A percentile compares a stretch with the other conserved stretches of the same genome.
These are phyloP conservation scores for Boletus rubropictus DNA, from an alignment of 768 basidiomycete species.

Conservation along the genomic window DNA sequence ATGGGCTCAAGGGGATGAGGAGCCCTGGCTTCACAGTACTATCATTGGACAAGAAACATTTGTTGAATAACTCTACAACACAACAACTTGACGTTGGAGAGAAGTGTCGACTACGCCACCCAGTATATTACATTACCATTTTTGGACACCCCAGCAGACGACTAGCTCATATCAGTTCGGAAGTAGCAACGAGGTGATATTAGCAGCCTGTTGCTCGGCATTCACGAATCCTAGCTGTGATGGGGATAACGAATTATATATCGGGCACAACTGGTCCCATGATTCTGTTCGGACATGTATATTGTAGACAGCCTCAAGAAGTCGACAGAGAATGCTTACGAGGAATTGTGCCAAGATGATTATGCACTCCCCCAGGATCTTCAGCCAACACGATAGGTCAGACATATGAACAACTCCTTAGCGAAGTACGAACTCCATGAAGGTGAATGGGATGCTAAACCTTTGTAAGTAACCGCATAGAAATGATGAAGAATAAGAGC, in stretches of 20 bases:
- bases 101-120: too few species aligned
- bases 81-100: too few species aligned
- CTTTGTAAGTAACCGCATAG: not conserved
- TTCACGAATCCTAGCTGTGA: slow-evolving; percentile 21
- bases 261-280: slow-evolving; percentile 25
- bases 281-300: slow-evolving; percentile 10
- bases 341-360: slow-evolving; percentile 13
- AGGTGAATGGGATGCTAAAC: slow-evolving; percentile 27
- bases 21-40: too few species aligned
- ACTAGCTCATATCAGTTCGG: slow-evolving; percentile 5
- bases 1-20: too few species aligned
- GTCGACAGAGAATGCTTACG: slow-evolving; percentile 5
- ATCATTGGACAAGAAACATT: too few species aligned
- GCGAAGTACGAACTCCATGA: slow-evolving; percentile 21
- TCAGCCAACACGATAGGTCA: slow-evolving; percentile 24
- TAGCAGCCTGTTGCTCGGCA: slow-evolving; percentile 16
- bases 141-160: too few species aligned
- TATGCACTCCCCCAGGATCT: slow-evolving; percentile 14
- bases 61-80: too few species aligned
- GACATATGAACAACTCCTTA: not conserved
- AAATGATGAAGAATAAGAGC: not conserved
- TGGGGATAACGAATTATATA: slow-evolving; percentile 12
- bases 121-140: too few species aligned
- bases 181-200: slow-evolving; percentile 15
- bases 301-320: not conserved